A percentile compares a stretch with the other conserved stretches of the same genome.
These are phyloP conservation scores for Fusarium chuoi DNA, from an alignment of 2,329 filamentous ascomycete genomes.

Conservation along the genomic window DNA sequence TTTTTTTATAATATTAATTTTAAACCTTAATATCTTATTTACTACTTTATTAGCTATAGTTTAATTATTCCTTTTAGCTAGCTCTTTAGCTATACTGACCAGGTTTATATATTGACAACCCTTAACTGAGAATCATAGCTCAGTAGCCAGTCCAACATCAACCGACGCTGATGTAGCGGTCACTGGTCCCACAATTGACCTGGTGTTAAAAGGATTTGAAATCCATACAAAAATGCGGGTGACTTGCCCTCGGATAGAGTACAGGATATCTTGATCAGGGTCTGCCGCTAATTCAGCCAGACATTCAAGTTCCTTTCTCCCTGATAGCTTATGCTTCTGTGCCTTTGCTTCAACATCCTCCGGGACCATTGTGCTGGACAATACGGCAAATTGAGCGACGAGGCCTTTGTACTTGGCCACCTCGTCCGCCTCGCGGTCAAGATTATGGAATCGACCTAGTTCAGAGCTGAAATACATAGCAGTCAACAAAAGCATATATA, in stretches of 20 bases:
- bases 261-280: not conserved
- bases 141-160: accelerated
- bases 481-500: not conserved
- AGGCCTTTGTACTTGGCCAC: not conserved
- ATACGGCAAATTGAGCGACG: not conserved
- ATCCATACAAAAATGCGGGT: not conserved
- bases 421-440: not conserved
- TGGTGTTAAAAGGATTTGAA: not conserved
- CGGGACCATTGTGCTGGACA: not conserved
- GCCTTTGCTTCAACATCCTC: not conserved
- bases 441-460: not conserved
- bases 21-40: too few relatives aligned
- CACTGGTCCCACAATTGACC: not conserved
- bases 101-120: not conserved
- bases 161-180: not conserved
- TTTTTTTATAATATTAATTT: too few relatives aligned
- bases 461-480: not conserved
- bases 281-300: not conserved
- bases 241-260: not conserved
- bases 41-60: too few relatives aligned
- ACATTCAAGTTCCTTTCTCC: not conserved
- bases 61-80: not conserved
- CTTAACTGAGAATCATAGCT: accelerated
- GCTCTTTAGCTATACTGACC: not conserved
- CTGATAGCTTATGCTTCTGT: not conserved